A percentile compares a stretch with the other conserved stretches of the same genome.
Conservation (phyloP, 2,329 filamentous ascomycete species). For the Fusarium napiforme region DNA sequence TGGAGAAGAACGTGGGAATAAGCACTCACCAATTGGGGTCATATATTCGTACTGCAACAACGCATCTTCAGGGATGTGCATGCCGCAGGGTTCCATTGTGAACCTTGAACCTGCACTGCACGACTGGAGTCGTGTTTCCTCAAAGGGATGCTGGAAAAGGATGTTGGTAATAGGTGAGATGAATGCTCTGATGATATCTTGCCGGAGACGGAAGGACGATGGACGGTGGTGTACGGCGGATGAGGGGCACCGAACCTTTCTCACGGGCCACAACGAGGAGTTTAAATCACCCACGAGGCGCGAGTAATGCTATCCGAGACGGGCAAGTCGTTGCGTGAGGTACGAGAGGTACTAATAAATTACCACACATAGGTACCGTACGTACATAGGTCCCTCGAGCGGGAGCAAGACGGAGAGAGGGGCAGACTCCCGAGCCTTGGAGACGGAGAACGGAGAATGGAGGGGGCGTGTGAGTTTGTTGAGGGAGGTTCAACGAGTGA, state of each 20-base stretch:
- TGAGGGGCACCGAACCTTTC: constrained; percentile 23
- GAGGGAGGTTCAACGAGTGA: constrained; percentile 26
- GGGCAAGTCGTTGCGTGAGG: constrained; percentile 45
- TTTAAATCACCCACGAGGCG: constrained; percentile 15
- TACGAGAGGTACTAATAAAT: background rate
- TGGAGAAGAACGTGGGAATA: constrained; percentile 46
- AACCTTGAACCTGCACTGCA: constrained; percentile 21
- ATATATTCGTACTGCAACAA: constrained; percentile 58
- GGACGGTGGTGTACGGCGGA: constrained; percentile 23
- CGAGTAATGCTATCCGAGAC: constrained; percentile 39
- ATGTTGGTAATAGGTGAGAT: constrained; percentile 14
- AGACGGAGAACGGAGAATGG: constrained; percentile 36
- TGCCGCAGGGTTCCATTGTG: constrained; percentile 54
- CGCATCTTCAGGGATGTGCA: constrained; percentile 60
- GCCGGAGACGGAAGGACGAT: constrained; percentile 23
- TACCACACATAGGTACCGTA: constrained; percentile 5
- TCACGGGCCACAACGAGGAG: constrained; percentile 21
- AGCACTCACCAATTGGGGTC: constrained; percentile 65
- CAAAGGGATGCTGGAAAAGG: constrained; percentile 19
- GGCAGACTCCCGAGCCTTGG: constrained; percentile 35
- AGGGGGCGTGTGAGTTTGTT: constrained; percentile 40
- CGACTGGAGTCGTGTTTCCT: constrained; percentile 37
- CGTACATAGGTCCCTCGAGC: constrained; percentile 12
- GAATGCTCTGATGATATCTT: constrained; percentile 27
- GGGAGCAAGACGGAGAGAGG: constrained; percentile 36